These are phyloP conservation scores for Fusarium sulawesiense DNA, from an alignment of 2,329 filamentous ascomycete species.

Conservation along the genomic window DNA sequence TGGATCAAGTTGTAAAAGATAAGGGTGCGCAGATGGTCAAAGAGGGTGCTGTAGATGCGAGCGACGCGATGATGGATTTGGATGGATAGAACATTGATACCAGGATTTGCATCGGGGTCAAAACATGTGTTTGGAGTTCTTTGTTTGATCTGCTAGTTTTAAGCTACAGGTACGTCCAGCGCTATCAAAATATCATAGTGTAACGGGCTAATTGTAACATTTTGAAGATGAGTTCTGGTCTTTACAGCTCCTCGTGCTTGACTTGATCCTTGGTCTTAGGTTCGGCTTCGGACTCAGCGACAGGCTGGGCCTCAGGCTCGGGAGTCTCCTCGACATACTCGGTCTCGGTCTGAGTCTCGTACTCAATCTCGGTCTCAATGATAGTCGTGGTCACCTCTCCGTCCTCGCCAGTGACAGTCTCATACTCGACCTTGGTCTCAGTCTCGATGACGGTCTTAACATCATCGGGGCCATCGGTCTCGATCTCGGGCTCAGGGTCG, in stretches of 20 bases:
- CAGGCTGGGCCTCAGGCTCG: constrained; percentile 39
- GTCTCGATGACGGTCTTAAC: constrained; percentile 32
- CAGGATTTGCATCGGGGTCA: constrained; percentile 22
- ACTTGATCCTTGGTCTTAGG: constrained; percentile 46
- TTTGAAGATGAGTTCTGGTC: constrained; percentile 3
- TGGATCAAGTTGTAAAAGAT: constrained; percentile 82
- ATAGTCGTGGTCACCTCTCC: constrained; percentile 4
- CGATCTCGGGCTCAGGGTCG: constrained; percentile 43
- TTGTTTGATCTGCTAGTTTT: constrained; percentile 31
- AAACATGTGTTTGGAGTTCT: constrained; percentile 39
- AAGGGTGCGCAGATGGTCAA: constrained; percentile 74
- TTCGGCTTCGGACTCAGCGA: constrained; percentile 41
- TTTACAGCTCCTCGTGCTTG: constrained; percentile 64
- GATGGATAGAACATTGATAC: constrained; percentile 50
- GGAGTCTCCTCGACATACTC: constrained; percentile 22
- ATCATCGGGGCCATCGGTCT: constrained; percentile 45
- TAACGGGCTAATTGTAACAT: constrained; percentile 39
- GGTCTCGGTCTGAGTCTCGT: constrained; percentile 37
- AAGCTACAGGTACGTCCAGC: constrained; percentile 38
- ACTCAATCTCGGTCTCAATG: constrained; percentile 38
- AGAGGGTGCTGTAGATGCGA: constrained; percentile 63
- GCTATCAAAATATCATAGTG: constrained; percentile 25
- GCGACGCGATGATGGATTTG: constrained; percentile 64
- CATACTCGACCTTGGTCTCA: constrained; percentile 35
- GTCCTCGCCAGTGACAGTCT: constrained; percentile 4